Evolutionary conservation across 768 basidiomycete species (phyloP).

Genomic region (Pisolithus tinctorius): DNA sequence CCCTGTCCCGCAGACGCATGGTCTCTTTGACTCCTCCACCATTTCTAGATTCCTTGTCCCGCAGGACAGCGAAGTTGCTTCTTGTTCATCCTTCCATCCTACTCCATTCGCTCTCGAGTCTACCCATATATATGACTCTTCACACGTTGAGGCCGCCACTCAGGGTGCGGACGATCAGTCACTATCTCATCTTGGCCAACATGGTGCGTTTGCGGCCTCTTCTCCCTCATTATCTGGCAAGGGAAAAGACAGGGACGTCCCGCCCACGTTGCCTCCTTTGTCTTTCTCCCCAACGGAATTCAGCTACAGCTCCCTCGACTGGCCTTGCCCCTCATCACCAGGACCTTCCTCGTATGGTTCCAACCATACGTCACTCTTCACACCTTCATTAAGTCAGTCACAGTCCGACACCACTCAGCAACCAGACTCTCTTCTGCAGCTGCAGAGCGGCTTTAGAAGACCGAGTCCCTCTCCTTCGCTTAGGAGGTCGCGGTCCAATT

Average conservation of each 20-base stretch:
- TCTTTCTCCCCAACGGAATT: conserved; percentile 52
- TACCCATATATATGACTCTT: not conserved
- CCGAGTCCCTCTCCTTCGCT: conserved; percentile 35
- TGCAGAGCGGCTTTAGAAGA: conserved; percentile 6
- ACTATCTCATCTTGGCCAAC: conserved; percentile 22
- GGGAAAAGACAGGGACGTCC: conserved; percentile 46
- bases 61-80: not conserved
- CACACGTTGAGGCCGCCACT: conserved; percentile 1
- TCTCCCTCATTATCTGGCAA: conserved; percentile 32
- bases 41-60: not conserved
- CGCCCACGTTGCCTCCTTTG: conserved; percentile 62
- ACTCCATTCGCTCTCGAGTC: conserved; percentile 7
- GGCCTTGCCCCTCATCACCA: conserved; percentile 27
- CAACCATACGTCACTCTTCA: conserved; percentile 33
- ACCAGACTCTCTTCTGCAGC: conserved; percentile 1
- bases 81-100: conserved; percentile 13
- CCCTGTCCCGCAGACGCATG: conserved; percentile 26
- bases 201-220: conserved; percentile 10
- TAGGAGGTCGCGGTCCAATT: conserved; percentile 50
- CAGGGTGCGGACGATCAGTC: not conserved
- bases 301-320: conserved; percentile 33
- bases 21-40: conserved; percentile 12
- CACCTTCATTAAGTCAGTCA: conserved; percentile 16
- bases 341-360: conserved; percentile 32
- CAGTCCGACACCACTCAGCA: conserved; percentile 11